Conservation (phyloP, 2,329 filamentous ascomycete genomes). For the Talaromyces sp. region DNA sequence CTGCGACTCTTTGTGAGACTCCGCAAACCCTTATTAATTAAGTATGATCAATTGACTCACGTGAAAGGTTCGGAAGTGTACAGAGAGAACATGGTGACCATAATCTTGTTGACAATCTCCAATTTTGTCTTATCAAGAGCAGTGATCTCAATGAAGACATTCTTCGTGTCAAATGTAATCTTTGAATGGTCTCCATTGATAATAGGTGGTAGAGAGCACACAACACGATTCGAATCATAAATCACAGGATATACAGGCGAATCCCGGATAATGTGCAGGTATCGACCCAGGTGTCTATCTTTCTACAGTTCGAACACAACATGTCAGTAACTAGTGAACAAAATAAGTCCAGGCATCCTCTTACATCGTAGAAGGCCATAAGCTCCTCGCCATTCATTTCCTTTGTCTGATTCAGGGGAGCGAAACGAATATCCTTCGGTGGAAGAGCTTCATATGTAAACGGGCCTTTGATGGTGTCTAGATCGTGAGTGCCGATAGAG, state of each 20-base stretch:
- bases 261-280: slow-evolving; percentile 89
- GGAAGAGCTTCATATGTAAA: slow-evolving; percentile 93
- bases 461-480: slow-evolving; percentile 87
- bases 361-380: slow-evolving; percentile 82
- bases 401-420: slow-evolving; percentile 84
- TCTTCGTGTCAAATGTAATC: slow-evolving; percentile 83
- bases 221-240: slow-evolving; percentile 77
- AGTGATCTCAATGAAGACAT: slow-evolving; percentile 95
- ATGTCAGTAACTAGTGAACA: not conserved
- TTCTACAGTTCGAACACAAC: slow-evolving; percentile 47
- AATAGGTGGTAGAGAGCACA: slow-evolving; percentile 92
- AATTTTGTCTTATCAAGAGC: slow-evolving; percentile 94
- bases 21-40: not conserved
- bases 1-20: slow-evolving; percentile 21
- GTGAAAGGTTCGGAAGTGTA: slow-evolving; percentile 87
- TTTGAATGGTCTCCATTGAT: slow-evolving; percentile 98
- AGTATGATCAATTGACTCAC: slow-evolving; percentile 26
- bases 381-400: slow-evolving; percentile 81
- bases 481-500: slow-evolving; percentile 94
- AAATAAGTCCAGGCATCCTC: slow-evolving; percentile 12
- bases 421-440: slow-evolving; percentile 88
- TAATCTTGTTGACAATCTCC: slow-evolving; percentile 90
- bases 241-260: slow-evolving; percentile 94
- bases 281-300: slow-evolving; percentile 86
- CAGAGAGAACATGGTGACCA: slow-evolving; percentile 94